A percentile compares a stretch with the other conserved stretches of the same genome.
Conservation (phyloP, 345 rosid genomes). For the Syzygium oleosum region DNA sequence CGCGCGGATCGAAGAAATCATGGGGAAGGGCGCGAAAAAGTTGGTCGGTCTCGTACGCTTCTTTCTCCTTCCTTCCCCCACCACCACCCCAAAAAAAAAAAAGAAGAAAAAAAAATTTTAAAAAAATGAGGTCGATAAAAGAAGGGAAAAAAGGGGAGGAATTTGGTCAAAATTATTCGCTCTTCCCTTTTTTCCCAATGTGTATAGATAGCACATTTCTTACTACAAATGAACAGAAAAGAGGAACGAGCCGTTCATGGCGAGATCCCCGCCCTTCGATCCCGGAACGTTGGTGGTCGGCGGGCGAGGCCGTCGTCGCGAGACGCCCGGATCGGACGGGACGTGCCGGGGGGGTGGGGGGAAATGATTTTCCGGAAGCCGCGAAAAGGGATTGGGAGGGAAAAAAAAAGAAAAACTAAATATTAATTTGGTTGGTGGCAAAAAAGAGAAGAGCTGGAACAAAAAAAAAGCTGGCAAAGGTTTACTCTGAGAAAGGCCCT, state of each 20-base stretch:
- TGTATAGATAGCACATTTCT: not conserved
- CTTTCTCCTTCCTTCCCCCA: not conserved
- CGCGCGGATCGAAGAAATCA: not conserved
- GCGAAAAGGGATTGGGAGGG: not conserved
- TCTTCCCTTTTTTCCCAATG: not conserved
- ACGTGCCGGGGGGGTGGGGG: not conserved
- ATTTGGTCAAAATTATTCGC: not conserved
- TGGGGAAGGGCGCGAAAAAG: not conserved
- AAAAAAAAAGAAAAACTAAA: not conserved
- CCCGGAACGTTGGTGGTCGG: not conserved
- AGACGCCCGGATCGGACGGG: not conserved
- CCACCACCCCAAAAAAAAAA: not conserved
- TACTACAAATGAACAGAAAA: not conserved
- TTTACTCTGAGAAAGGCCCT: not conserved
- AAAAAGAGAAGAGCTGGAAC: not conserved
- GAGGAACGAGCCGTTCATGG: no score
- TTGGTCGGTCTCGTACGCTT: not conserved
- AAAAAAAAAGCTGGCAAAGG: not conserved
- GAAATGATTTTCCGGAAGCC: not conserved
- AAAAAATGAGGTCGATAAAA: not conserved
- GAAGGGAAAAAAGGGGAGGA: not conserved
- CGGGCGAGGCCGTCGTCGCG: no score
- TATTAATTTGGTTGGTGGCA: not conserved
- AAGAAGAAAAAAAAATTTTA: fast-evolving
- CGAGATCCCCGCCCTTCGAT: not conserved